Evolutionary conservation across 129 eudicot species (phyloP), one percentile per base, ranked within the genome.

Genomic region (Chrysanthemum makinoi): DNA sequence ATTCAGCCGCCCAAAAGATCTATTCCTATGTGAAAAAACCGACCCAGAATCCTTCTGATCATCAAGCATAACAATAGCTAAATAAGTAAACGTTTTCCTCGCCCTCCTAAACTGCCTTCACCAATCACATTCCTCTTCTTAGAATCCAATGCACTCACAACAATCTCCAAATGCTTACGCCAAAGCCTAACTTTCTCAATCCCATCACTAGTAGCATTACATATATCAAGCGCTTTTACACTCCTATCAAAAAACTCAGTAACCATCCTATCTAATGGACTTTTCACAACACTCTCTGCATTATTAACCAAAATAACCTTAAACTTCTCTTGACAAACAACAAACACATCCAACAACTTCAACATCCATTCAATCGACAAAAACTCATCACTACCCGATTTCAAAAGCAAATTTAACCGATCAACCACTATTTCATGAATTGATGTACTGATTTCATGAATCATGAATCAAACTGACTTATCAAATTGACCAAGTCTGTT

Each of bases 41-140:
- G 87, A 82, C 16, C 96, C 91, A 1, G 84, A 72, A 9, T 81
- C 89, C 73, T 86, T 88, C 55, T 78, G 81, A 52, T 88, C 96
- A 24, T 88, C 89, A 10, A 88, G 74, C 94, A 88, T 88, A 65
- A 84, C 75, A 1, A 91, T 80, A 12, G 96, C 90, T 80, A 91
- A 83, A 62, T 88, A 96, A 74, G 80, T 88, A 33, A 91, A 65
- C 5, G 94, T 80, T 73, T 91, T 91, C 68, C 92, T 86, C 24
- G 94, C 94, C 54, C 97, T 79, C 43, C 96, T 89, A 28, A 88
- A 73, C 51, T 86, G 88, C 96, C 88, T 75, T 88, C 97, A 24
- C 84, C 77, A 5, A 84, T 62, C 19, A 39, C 76, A 65, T 74
- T 79, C 80, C 81, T 84, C 73, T 88, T 87, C 26, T 59, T 76